Conservation (phyloP, 2,329 filamentous ascomycete genomes). For the Raffaelea albimanens region DNA sequence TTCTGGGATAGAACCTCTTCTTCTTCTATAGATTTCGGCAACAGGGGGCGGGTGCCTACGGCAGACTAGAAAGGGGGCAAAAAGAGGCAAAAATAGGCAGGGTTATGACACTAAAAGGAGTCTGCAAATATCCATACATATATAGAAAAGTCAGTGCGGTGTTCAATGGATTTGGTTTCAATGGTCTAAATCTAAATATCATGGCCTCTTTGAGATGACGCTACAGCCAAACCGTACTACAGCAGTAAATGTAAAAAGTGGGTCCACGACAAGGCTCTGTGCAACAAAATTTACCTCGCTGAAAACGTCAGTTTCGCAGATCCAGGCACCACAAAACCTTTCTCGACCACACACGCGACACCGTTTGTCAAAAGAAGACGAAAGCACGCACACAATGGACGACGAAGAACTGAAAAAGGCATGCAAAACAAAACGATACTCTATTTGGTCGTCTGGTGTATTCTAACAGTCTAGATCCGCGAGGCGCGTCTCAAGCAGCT, state of each 20-base stretch:
- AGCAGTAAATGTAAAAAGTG: neutral
- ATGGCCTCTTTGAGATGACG: too few species aligned
- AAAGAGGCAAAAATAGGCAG: too few species aligned
- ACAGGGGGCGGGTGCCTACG: too few species aligned
- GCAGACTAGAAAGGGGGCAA: too few species aligned
- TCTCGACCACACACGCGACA: neutral
- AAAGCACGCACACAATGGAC: slow-evolving; percentile 19
- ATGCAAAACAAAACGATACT: neutral
- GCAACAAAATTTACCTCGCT: neutral
- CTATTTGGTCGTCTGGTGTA: too few species aligned
- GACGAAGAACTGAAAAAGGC: slow-evolving; percentile 30
- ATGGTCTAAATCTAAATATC: too few species aligned
- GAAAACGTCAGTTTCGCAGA: neutral
- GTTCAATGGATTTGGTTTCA: too few species aligned
- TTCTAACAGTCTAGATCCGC: too few species aligned
- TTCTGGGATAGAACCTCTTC: neutral
- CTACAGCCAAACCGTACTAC: too few species aligned
- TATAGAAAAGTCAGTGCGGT: too few species aligned
- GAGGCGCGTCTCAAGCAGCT: slow-evolving; percentile 90
- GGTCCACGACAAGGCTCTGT: neutral
- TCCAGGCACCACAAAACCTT: neutral
- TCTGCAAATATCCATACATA: too few species aligned
- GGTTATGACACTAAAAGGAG: too few species aligned
- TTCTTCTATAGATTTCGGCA: neutral
- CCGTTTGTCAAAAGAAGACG: neutral